phyloP scores from a whole-genome alignment of 176 grass and related monocot species.

The Oryza officinalis region DNA sequence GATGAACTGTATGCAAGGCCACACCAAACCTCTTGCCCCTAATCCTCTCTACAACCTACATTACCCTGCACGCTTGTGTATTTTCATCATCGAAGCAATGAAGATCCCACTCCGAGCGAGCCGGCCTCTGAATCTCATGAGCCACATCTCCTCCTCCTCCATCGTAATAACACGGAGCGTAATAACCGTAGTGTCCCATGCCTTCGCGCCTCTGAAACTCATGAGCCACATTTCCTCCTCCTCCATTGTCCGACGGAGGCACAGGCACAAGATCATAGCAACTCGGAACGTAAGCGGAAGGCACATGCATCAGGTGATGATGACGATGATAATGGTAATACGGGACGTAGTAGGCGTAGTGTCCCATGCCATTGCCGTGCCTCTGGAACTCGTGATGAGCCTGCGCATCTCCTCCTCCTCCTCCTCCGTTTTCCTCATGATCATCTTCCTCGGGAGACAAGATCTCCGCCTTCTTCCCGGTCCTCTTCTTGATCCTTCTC shows the following conservation, averaged over 20 bases:
- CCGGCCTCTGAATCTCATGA: slow-evolving; percentile 10
- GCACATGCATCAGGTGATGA: no score
- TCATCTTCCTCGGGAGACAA: slow-evolving; percentile 11
- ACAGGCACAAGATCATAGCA: no score
- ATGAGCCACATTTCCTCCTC: no score
- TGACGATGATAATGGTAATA: no score
- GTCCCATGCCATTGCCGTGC: no score
- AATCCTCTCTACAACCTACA: slow-evolving; percentile 3
- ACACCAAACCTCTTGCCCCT: no score
- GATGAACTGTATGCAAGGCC: no score
- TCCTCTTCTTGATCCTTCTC: slow-evolving; percentile 50
- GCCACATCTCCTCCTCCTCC: not conserved
- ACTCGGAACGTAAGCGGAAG: no score
- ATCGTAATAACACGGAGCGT: not conserved
- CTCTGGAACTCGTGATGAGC: not conserved
- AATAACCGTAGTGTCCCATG: not conserved
- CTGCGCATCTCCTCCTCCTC: not conserved
- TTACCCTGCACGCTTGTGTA: slow-evolving; percentile 33
- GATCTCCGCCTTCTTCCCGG: slow-evolving; percentile 37
- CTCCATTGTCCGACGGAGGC: no score
- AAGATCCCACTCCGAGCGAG: slow-evolving; percentile 19
- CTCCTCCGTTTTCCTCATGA: not conserved
- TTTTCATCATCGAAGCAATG: slow-evolving; percentile 48
- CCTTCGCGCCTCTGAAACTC: not conserved
- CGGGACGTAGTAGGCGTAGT: no score